A percentile compares a stretch with the other conserved stretches of the same genome.
These are phyloP conservation scores for Ogataea populi-albae DNA, from an alignment of 805 yeast species.

Conservation along the genomic window DNA sequence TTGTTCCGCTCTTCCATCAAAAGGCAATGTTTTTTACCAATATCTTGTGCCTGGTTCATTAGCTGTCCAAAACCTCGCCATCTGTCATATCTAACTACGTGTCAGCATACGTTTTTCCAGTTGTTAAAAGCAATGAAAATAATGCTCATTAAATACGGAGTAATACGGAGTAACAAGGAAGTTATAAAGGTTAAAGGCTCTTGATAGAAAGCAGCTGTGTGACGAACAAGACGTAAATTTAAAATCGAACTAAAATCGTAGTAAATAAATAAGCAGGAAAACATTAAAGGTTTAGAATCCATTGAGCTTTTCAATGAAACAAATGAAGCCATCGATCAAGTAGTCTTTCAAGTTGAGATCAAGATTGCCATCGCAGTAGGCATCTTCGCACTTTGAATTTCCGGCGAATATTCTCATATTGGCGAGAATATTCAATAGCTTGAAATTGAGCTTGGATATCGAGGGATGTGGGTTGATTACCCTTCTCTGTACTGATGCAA, in stretches of 20 bases:
- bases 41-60: slow-evolving; percentile 7
- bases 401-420: slow-evolving; percentile 33
- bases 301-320: slow-evolving; percentile 23
- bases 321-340: slow-evolving; percentile 25
- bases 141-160: too few species aligned
- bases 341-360: slow-evolving; percentile 18
- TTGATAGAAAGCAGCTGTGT: too few species aligned
- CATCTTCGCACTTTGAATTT: slow-evolving; percentile 15
- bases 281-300: slow-evolving; percentile 20
- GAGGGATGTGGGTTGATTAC: slow-evolving; percentile 8
- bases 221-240: too few species aligned
- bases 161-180: too few species aligned
- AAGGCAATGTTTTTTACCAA: not conserved
- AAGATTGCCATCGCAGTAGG: slow-evolving; percentile 9
- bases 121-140: too few species aligned
- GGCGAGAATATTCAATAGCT: slow-evolving; percentile 27
- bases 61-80: slow-evolving; percentile 18
- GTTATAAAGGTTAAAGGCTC: too few species aligned
- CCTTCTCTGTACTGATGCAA: slow-evolving; percentile 5
- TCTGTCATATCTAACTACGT: not conserved
- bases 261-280: not conserved
- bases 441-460: slow-evolving; percentile 25
- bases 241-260: too few species aligned
- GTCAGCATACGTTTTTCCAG: too few species aligned
- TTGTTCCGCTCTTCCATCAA: slow-evolving; percentile 3